Conservation (phyloP, 2,329 filamentous ascomycete genomes). For the Cladosporium sphaerospermum region DNA sequence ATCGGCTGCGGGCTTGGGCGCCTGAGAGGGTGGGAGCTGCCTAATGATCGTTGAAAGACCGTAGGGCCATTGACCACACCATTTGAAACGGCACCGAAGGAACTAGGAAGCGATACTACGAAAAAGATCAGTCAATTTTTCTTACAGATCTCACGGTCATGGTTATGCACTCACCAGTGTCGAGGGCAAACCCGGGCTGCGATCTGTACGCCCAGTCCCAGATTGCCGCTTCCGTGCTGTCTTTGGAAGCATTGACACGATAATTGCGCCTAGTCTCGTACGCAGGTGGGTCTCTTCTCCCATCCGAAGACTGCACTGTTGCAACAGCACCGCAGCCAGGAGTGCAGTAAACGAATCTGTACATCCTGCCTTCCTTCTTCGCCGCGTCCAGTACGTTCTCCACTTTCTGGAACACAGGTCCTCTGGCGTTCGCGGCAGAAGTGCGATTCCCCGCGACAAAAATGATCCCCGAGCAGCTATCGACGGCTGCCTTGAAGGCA, state of each 20-base stretch:
- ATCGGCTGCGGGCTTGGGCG: no score
- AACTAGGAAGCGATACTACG: not conserved
- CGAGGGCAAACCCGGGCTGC: not conserved
- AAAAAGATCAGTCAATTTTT: not conserved
- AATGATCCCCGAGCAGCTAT: conserved; percentile 37
- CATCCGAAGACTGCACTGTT: no score
- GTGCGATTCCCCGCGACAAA: conserved; percentile 34
- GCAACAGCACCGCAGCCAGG: conserved; percentile 7
- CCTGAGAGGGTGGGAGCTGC: no score
- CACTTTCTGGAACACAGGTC: conserved; percentile 29
- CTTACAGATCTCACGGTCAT: not conserved
- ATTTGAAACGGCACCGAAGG: not conserved
- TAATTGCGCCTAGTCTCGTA: no score
- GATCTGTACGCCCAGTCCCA: not conserved
- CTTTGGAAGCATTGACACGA: no score
- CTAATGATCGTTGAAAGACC: no score
- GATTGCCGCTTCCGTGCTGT: not conserved
- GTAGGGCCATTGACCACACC: no score
- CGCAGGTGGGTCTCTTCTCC: no score
- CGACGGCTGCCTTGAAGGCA: conserved; percentile 37
- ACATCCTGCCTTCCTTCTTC: conserved; percentile 32
- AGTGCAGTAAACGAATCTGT: conserved; percentile 39
- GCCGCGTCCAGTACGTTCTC: conserved; percentile 37
- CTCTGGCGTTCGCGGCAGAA: conserved; percentile 18
- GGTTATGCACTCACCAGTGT: not conserved